phyloP scores from a whole-genome alignment of 2,329 filamentous ascomycete genomes.

The Pyrenophora teres region DNA sequence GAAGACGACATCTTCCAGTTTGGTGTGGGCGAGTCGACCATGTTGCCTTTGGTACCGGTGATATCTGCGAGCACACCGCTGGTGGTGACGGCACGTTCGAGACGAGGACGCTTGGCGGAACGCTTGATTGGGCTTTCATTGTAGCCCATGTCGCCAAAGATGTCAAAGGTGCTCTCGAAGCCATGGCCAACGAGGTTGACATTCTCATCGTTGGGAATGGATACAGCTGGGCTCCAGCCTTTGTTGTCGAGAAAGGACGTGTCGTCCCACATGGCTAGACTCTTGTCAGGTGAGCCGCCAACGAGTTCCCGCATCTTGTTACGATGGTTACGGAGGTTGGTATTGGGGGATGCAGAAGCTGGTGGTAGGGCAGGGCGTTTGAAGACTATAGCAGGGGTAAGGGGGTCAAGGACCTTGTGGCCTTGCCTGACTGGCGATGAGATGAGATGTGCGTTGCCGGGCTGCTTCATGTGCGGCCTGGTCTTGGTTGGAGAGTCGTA shows the following conservation, averaged over 20 bases:
- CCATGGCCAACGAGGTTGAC: conserved; percentile 56
- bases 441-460: conserved; percentile 36
- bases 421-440: conserved; percentile 50
- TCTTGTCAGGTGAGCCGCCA: conserved; percentile 71
- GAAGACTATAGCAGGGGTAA: conserved; percentile 84
- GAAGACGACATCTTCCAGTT: conserved; percentile 44
- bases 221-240: conserved; percentile 68
- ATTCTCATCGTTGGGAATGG: conserved; percentile 63
- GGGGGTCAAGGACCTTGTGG: conserved; percentile 55
- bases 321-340: conserved; percentile 86
- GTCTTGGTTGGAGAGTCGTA: conserved; percentile 86
- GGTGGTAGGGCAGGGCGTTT: conserved; percentile 68
- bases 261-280: conserved; percentile 57
- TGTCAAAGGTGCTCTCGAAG: conserved; percentile 63
- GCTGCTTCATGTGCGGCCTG: conserved; percentile 60
- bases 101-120: conserved; percentile 59
- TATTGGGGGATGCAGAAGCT: conserved; percentile 87
- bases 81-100: conserved; percentile 67
- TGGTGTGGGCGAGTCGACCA: conserved; percentile 41
- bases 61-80: conserved; percentile 66
- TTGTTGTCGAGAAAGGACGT: conserved; percentile 51
- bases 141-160: conserved; percentile 60
- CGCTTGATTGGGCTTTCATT: conserved; percentile 69
- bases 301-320: conserved; percentile 81
- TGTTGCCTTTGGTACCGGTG: conserved; percentile 58